A percentile compares a stretch with the other conserved stretches of the same genome.
Evolutionary conservation across 2,329 filamentous ascomycete genomes (phyloP).

Genomic region (Xylariaceae sp.): DNA sequence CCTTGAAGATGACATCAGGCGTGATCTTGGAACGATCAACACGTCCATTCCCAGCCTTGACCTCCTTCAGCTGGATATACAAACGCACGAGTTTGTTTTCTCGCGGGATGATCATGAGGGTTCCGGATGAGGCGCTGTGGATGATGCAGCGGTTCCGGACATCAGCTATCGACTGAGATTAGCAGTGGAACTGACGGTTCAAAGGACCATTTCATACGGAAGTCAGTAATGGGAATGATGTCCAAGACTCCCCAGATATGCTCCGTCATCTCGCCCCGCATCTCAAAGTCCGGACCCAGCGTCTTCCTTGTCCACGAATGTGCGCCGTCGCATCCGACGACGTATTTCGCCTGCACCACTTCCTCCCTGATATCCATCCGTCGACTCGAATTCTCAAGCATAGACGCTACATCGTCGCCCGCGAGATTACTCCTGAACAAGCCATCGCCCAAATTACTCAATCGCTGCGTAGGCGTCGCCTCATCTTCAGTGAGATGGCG

Average conservation of each 20-base stretch:
- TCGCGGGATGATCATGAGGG: slow-evolving; percentile 59
- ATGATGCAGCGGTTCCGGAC: slow-evolving; percentile 55
- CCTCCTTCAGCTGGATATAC: slow-evolving; percentile 57
- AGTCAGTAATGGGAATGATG: slow-evolving; percentile 43
- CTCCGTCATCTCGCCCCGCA: slow-evolving; percentile 52
- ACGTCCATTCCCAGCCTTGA: slow-evolving; percentile 41
- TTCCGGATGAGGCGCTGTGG: slow-evolving; percentile 51
- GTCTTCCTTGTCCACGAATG: slow-evolving; percentile 59
- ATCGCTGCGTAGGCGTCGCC: slow-evolving; percentile 38
- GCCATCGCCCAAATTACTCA: slow-evolving; percentile 42
- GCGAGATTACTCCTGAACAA: slow-evolving; percentile 52
- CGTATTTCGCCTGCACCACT: slow-evolving; percentile 52
- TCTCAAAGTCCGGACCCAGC: slow-evolving; percentile 45
- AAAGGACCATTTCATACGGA: slow-evolving; percentile 35
- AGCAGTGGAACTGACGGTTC: background rate
- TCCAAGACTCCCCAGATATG: slow-evolving; percentile 47
- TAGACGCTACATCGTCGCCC: slow-evolving; percentile 47
- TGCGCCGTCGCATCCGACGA: slow-evolving; percentile 65
- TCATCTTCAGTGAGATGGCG: slow-evolving; percentile 51
- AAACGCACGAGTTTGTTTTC: slow-evolving; percentile 58
- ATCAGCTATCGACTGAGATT: slow-evolving; percentile 35
- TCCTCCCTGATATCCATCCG: slow-evolving; percentile 37
- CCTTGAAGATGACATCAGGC: slow-evolving; percentile 55
- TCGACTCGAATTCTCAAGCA: slow-evolving; percentile 28
- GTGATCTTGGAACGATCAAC: slow-evolving; percentile 59